These are phyloP conservation scores for Gardenia jasminoides DNA, from an alignment of 257 asterid species.

Conservation along the genomic window DNA sequence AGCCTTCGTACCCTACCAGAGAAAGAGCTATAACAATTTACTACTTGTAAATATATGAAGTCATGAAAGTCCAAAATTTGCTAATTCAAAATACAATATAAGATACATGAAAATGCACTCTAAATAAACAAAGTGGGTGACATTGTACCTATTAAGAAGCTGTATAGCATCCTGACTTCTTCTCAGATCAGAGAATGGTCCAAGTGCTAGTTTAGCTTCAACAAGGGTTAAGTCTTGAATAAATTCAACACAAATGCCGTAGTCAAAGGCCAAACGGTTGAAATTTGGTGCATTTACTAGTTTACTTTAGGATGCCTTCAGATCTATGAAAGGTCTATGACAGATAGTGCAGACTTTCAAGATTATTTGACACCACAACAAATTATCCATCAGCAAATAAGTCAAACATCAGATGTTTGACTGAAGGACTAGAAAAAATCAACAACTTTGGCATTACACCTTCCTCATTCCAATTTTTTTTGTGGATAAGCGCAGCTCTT, in stretches of 20 bases:
- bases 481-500: not conserved
- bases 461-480: too few relatives aligned
- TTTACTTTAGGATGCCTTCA: too few relatives aligned
- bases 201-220: too few relatives aligned
- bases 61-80: not conserved
- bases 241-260: too few relatives aligned
- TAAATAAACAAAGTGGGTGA: not conserved
- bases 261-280: too few relatives aligned
- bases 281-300: too few relatives aligned
- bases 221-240: too few relatives aligned
- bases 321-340: too few relatives aligned
- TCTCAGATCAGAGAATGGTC: too few relatives aligned
- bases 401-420: too few relatives aligned
- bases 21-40: not conserved
- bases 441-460: not conserved
- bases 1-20: not conserved
- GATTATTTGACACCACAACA: not conserved
- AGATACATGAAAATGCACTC: not conserved
- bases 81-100: too few relatives aligned
- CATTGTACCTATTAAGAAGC: not conserved
- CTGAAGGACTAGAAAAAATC: not conserved
- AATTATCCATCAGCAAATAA: too few relatives aligned
- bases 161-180: not conserved
- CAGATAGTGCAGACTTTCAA: slow-evolving; percentile 6
- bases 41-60: not conserved